These are phyloP conservation scores for Aegilops speltoides DNA, from an alignment of 176 grass and related monocot genomes.

Conservation along the genomic window DNA sequence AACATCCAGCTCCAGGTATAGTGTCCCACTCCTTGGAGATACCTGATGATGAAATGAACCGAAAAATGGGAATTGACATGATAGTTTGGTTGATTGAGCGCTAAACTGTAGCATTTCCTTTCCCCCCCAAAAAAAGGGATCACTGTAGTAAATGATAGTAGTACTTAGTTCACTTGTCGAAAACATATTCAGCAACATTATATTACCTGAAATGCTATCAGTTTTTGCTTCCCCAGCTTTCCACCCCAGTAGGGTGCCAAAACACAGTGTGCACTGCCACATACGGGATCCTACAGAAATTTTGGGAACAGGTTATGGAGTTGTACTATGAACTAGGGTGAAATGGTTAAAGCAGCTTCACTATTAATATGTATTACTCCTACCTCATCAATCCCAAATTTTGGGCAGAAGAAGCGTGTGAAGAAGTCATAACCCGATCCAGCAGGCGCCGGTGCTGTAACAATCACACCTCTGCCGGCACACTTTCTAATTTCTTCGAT, in stretches of 20 bases:
- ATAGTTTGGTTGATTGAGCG: neutral
- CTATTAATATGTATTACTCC: neutral
- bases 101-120: neutral
- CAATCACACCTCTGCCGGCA: conserved; percentile 47
- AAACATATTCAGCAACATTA: neutral
- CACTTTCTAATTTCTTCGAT: conserved; percentile 52
- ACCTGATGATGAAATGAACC: neutral
- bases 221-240: conserved; percentile 64
- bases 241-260: conserved; percentile 73
- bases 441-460: conserved; percentile 62
- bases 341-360: neutral
- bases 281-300: conserved; percentile 64
- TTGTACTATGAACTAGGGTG: no score
- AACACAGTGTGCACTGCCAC: conserved; percentile 68
- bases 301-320: neutral
- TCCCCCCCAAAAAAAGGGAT: no score
- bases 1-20: neutral
- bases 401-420: conserved; percentile 61
- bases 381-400: conserved; percentile 77
- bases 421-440: conserved; percentile 84
- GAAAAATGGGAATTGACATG: neutral
- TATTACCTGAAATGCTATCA: conserved; percentile 62
- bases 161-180: neutral
- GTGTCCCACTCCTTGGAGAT: conserved; percentile 1
- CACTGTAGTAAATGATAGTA: neutral